Conservation (phyloP, 768 basidiomycete genomes). For the Tricholomella constricta region DNA sequence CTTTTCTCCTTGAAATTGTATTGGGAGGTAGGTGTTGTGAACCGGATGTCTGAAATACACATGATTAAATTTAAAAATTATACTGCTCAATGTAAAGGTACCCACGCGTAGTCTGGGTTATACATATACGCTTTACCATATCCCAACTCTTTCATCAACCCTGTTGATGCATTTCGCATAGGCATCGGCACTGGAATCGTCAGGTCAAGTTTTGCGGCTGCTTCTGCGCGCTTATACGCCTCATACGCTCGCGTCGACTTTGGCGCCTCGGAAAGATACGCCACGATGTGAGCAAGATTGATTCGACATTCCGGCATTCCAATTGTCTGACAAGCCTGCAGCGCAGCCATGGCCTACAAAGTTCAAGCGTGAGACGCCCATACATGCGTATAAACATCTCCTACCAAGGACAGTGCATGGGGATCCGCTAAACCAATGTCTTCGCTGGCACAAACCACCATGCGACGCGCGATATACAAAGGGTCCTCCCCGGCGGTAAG, state of each 20-base stretch:
- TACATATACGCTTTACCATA: constrained; percentile 67
- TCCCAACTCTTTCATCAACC: constrained; percentile 66
- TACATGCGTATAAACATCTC: constrained; percentile 20
- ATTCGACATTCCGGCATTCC: constrained; percentile 87
- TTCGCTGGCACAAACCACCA: constrained; percentile 83
- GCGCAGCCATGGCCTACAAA: constrained; percentile 60
- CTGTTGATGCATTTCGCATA: constrained; percentile 79
- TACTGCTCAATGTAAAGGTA: neutral
- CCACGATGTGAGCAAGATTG: constrained; percentile 74
- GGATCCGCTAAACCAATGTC: constrained; percentile 83
- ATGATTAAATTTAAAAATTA: constrained; percentile 1
- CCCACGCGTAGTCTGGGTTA: constrained; percentile 59
- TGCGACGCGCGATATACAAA: constrained; percentile 69
- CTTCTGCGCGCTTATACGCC: constrained; percentile 72
- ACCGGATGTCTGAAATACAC: constrained; percentile 57
- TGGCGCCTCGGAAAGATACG: constrained; percentile 79
- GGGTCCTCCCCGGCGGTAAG: constrained; percentile 81
- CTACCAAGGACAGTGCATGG: constrained; percentile 72
- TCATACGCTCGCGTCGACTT: constrained; percentile 82
- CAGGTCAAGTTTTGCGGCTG: constrained; percentile 52
- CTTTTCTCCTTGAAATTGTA: constrained; percentile 40
- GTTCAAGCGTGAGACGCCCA: neutral
- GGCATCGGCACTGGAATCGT: constrained; percentile 66
- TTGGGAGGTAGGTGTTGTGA: constrained; percentile 61
- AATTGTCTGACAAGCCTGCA: constrained; percentile 66